Base-by-base conservation (phyloP, 2,329 filamentous ascomycete genomes). In the Stemphylium lycopersici region DNA sequence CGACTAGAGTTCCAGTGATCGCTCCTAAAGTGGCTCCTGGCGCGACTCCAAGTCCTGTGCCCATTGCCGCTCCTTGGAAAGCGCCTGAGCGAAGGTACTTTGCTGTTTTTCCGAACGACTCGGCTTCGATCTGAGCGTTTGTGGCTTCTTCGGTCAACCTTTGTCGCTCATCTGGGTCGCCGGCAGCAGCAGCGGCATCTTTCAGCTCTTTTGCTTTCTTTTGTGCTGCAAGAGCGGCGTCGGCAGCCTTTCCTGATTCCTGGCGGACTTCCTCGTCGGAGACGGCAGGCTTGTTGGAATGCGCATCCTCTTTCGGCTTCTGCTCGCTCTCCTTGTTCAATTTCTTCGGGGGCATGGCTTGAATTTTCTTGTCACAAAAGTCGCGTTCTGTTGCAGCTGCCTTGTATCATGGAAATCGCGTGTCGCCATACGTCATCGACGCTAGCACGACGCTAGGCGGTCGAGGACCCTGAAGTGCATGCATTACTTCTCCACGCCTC, bases 81-180 rank as follows among this genome's bases (percentile, higher is more conserved):
- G 64, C 52, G 3, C 64, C 64, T 10, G 64, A 67, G 20, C 61
- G 62, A 15, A 66, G 49, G 48, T 67, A 67, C 13, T 60, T 64
- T 46, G 64, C 64, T n/a, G 64, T 66, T 36, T 67, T 67, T 11
- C 64, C 64, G 11, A 67, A 59, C 1, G 64, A 66, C 37, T 66
- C 62, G 3, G 64, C 63, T 47, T 66, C 61, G 5, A 67, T 58
- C 26, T 66, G 59, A 16, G 56, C 52, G 15, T 67, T 57, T 13
- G 63, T 56, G 12, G 64, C 62, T 53, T 64, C 39, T 51, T 62
- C 61, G 46, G 65, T 62, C n/a, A 66, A 29, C 36, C 50, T 65
- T 40, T 69, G 52, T 38, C 62, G 59, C 48, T 59, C 55, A 8
- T 61, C 59, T n/a, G 61, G 48, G 34, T 61, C 54, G 8, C 59